These are phyloP conservation scores for Beauveria varroae DNA, from an alignment of 2,329 filamentous ascomycete genomes.

Conservation along the genomic window DNA sequence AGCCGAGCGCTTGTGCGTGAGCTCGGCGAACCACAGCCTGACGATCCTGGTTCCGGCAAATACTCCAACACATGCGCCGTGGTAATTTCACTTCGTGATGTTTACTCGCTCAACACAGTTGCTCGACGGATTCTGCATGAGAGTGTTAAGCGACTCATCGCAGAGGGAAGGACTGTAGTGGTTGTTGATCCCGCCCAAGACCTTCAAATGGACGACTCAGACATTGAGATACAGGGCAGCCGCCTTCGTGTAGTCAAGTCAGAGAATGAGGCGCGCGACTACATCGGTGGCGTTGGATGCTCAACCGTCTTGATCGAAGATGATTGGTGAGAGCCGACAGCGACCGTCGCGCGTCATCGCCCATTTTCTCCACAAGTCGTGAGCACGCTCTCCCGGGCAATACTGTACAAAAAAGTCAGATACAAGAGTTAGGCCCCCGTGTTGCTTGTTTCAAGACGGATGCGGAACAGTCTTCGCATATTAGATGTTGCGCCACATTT, in stretches of 20 bases:
- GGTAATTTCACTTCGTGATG: conserved; percentile 25
- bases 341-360: too few relatives aligned
- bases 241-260: conserved; percentile 17
- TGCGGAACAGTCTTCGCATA: too few relatives aligned
- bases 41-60: conserved; percentile 21
- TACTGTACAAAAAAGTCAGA: too few relatives aligned
- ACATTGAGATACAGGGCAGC: background rate
- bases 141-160: conserved; percentile 19
- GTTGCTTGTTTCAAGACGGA: too few relatives aligned
- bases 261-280: conserved; percentile 21
- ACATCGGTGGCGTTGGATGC: conserved; percentile 24
- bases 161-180: conserved; percentile 20
- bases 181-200: conserved; percentile 23
- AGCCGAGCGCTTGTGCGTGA: conserved; percentile 24
- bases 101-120: conserved; percentile 23
- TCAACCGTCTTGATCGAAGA: conserved; percentile 20
- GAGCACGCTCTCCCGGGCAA: too few relatives aligned
- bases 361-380: too few relatives aligned
- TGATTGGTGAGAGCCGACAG: conserved; percentile 11
- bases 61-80: conserved; percentile 22
- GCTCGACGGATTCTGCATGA: conserved; percentile 24
- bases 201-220: conserved; percentile 16
- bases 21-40: conserved; percentile 16
- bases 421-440: too few relatives aligned
- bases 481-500: too few relatives aligned